Conservation (phyloP, 1,139 yeast species). For the Hyphopichia khmerensis region DNA sequence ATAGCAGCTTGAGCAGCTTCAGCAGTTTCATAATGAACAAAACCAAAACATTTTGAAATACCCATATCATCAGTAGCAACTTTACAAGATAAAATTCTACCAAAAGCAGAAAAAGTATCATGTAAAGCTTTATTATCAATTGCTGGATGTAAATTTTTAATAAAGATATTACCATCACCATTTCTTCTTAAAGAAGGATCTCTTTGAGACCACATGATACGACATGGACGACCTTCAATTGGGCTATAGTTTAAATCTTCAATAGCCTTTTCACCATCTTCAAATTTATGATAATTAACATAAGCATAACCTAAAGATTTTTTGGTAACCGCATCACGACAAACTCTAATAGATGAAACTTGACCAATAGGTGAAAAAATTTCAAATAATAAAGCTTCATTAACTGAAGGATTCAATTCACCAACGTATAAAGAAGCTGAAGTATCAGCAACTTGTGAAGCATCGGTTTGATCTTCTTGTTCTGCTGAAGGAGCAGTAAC, state of each 20-base stretch:
- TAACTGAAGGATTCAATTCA: constrained; percentile 89
- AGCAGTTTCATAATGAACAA: constrained; percentile 92
- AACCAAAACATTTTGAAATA: constrained; percentile 93
- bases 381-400: constrained; percentile 94
- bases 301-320: constrained; percentile 98
- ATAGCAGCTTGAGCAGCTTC: constrained; percentile 95
- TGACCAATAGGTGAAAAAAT: constrained; percentile 94
- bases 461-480: constrained; percentile 27
- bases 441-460: constrained; percentile 44
- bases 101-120: constrained; percentile 97
- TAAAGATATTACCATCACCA: constrained; percentile 96
- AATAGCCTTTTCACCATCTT: constrained; percentile 92
- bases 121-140: constrained; percentile 98
- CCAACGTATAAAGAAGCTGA: constrained; percentile 96
- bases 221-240: constrained; percentile 95
- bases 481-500: constrained; percentile 26
- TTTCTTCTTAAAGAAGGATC: constrained; percentile 95
- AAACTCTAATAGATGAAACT: constrained; percentile 95
- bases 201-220: constrained; percentile 99
- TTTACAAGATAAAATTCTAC: constrained; percentile 94
- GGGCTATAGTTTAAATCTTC: constrained; percentile 93
- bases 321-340: constrained; percentile 98
- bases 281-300: constrained; percentile 89
- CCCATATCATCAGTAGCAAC: constrained; percentile 96
- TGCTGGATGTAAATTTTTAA: constrained; percentile 97